phyloP scores from a whole-genome alignment of 2,329 filamentous ascomycete genomes.

The Rhynchosporium graminicola region DNA sequence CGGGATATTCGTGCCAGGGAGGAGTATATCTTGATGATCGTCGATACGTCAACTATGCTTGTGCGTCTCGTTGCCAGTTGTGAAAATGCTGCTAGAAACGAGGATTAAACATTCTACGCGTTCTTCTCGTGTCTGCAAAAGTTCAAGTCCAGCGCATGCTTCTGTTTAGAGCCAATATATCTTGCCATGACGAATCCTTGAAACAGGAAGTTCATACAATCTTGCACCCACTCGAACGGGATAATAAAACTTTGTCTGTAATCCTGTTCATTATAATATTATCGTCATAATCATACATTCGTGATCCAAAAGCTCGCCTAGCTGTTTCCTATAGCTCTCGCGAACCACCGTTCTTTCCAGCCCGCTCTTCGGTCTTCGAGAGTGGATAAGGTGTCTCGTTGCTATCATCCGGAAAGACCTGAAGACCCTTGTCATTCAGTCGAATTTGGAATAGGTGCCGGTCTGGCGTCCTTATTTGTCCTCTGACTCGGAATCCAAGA shows the following conservation, averaged over 20 bases:
- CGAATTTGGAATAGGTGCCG: constrained; percentile 19
- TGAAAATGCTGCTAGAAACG: too few species aligned
- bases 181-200: too few species aligned
- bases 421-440: constrained; percentile 14
- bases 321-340: not conserved
- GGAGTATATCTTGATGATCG: not conserved
- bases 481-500: constrained; percentile 53
- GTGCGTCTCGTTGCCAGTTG: too few species aligned
- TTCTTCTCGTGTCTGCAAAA: too few species aligned
- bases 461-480: constrained; percentile 12
- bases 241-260: too few species aligned
- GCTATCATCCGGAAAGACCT: constrained; percentile 1
- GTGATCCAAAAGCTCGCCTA: not conserved
- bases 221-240: not conserved
- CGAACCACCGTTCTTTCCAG: not conserved
- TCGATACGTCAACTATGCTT: not conserved
- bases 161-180: too few species aligned
- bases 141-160: too few species aligned
- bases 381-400: not conserved
- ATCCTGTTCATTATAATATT: constrained; percentile 5
- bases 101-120: too few species aligned
- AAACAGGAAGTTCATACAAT: too few species aligned
- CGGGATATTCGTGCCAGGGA: too few species aligned
- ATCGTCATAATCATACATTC: constrained; percentile 10
- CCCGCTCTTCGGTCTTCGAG: not conserved